Conservation (phyloP, 306 rosid species). For the Begonia masoniana region DNA sequence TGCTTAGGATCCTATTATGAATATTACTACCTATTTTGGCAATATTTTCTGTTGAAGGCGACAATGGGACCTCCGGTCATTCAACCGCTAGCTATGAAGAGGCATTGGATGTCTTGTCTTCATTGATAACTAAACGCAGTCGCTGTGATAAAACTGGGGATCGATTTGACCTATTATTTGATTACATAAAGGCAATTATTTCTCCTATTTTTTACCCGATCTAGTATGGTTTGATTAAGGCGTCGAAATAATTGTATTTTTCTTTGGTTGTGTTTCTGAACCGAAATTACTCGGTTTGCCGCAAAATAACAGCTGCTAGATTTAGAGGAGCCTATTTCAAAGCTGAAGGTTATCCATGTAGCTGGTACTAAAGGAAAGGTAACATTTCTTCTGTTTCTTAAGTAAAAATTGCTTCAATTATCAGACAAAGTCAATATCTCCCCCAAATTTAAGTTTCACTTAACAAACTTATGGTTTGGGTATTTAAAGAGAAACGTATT, state of each 20-base stretch:
- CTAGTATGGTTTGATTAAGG: not conserved
- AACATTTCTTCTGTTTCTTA: slow-evolving; percentile 7
- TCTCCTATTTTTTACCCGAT: too few species aligned
- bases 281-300: slow-evolving; percentile 1
- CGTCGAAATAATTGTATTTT: slow-evolving; percentile 2
- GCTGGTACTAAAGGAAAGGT: slow-evolving; percentile 99
- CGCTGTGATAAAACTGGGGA: slow-evolving; percentile 81
- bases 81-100: slow-evolving; percentile 50
- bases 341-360: slow-evolving; percentile 84
- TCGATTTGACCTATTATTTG: slow-evolving; percentile 43
- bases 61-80: slow-evolving; percentile 20
- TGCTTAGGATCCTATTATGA: too few species aligned
- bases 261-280: slow-evolving; percentile 3
- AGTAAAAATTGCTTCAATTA: not conserved
- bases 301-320: slow-evolving; percentile 53
- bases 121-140: slow-evolving; percentile 67
- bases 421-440: not conserved
- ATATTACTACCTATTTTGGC: too few species aligned
- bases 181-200: slow-evolving; percentile 49
- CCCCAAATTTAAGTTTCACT: not conserved
- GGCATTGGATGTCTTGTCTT: slow-evolving; percentile 70
- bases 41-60: slow-evolving; percentile 16
- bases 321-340: slow-evolving; percentile 63
- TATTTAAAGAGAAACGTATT: too few species aligned
- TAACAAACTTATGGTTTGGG: not conserved